Evolutionary conservation across 2,329 filamentous ascomycete species (phyloP).

Genomic region (Hypoxylon sp.): DNA sequence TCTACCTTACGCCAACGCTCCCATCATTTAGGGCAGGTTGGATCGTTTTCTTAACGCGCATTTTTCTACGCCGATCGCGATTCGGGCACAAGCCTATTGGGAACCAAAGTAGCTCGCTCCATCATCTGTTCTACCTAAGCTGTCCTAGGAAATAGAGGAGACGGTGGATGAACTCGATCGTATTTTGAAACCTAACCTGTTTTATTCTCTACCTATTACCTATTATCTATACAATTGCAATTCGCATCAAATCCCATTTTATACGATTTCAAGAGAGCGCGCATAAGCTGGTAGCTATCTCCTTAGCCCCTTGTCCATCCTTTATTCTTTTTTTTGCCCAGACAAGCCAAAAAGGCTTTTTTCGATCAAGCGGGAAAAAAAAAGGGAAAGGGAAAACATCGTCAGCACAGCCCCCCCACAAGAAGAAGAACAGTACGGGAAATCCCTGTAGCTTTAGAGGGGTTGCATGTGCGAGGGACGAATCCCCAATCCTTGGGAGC

Average conservation of each 20-base stretch:
- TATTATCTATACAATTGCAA: background rate
- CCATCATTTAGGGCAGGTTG: slow-evolving; percentile 13
- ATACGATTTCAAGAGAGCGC: slow-evolving; percentile 4
- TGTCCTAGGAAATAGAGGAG: slow-evolving; percentile 20
- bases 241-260: background rate
- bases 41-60: slow-evolving; percentile 27
- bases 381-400: slow-evolving; percentile 25
- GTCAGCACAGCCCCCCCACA: slow-evolving; percentile 34
- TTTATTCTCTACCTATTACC: slow-evolving; percentile 19
- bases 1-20: slow-evolving; percentile 12
- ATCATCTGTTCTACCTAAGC: slow-evolving; percentile 19
- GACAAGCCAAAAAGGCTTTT: slow-evolving; percentile 9
- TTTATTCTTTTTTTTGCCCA: slow-evolving; percentile 1
- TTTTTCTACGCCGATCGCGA: slow-evolving; percentile 29
- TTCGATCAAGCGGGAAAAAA: slow-evolving; percentile 4
- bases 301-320: background rate
- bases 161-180: slow-evolving; percentile 13
- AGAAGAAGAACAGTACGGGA: no score
- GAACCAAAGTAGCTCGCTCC: slow-evolving; percentile 16
- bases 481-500: slow-evolving; percentile 22
- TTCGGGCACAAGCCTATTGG: slow-evolving; percentile 29
- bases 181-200: slow-evolving; percentile 23
- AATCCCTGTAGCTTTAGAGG: slow-evolving; percentile 34
- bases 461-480: slow-evolving; percentile 32
- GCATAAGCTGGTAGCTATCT: background rate